Percentiles rank a stretch among this genome's conserved stretches.
phyloP scores from a whole-genome alignment of 1,284 basidiomycete species.

The Trichosporon ovoides region DNA sequence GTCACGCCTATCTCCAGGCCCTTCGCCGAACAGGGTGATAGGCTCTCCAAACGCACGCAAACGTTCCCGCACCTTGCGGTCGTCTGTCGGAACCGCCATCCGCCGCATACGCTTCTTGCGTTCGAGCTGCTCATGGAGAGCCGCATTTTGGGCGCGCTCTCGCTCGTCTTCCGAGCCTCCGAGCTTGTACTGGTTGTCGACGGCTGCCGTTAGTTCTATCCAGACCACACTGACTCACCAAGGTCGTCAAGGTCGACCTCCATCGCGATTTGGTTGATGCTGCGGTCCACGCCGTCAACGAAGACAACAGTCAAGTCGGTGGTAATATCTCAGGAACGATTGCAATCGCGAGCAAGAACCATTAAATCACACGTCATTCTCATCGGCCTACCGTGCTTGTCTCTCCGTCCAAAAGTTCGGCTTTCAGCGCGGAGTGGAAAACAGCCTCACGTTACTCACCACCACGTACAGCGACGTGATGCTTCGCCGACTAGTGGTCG shows the following conservation, averaged over 20 bases:
- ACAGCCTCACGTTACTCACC: background rate
- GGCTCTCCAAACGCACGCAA: slow-evolving; percentile 91
- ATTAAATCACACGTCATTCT: background rate
- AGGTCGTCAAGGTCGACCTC: slow-evolving; percentile 42
- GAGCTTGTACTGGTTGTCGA: slow-evolving; percentile 46
- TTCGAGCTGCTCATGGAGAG: slow-evolving; percentile 84
- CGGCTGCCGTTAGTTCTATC: slow-evolving; percentile 22
- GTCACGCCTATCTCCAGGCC: slow-evolving; percentile 68
- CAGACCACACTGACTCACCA: slow-evolving; percentile 21
- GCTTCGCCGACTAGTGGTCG: slow-evolving; percentile 14
- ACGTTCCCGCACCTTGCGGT: slow-evolving; percentile 79
- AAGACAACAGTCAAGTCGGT: slow-evolving; percentile 1
- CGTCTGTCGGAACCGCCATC: slow-evolving; percentile 94
- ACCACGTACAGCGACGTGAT: slow-evolving; percentile 2
- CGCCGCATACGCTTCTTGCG: slow-evolving; percentile 88
- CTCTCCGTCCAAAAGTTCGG: slow-evolving; percentile 2
- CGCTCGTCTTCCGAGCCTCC: slow-evolving; percentile 49
- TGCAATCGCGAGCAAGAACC: background rate
- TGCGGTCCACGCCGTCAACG: background rate
- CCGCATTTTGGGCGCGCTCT: slow-evolving; percentile 57
- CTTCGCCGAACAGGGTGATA: slow-evolving; percentile 94
- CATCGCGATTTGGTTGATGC: slow-evolving; percentile 4
- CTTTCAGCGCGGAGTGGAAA: background rate
- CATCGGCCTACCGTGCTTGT: background rate
- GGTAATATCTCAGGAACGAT: background rate